Evolutionary conservation across 2,329 filamentous ascomycete genomes (phyloP).

Genomic region (Tetracladium maxilliforme): DNA sequence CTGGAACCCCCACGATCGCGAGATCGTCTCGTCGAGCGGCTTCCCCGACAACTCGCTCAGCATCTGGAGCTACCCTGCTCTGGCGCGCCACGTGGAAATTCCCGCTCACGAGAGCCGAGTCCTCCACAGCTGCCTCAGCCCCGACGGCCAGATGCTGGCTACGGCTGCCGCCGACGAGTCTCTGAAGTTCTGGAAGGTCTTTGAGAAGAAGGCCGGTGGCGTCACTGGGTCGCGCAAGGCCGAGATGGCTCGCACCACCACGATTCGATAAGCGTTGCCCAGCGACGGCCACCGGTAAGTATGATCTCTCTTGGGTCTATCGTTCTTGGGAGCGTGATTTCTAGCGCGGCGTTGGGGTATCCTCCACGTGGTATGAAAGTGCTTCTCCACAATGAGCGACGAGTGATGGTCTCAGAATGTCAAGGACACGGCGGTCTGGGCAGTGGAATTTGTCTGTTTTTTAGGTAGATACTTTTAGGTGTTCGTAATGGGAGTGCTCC

Average conservation of each 20-base stretch:
- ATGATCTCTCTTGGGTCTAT: too few species aligned
- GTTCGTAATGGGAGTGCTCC: too few species aligned
- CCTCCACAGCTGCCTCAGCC: constrained; percentile 90
- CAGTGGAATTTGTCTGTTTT: too few species aligned
- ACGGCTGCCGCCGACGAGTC: constrained; percentile 94
- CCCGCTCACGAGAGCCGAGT: constrained; percentile 95
- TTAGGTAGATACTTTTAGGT: too few species aligned
- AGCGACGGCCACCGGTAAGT: too few species aligned
- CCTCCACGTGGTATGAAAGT: too few species aligned
- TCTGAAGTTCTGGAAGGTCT: constrained; percentile 99
- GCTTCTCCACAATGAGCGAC: too few species aligned
- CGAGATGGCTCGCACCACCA: constrained; percentile 89
- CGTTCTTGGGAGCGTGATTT: too few species aligned
- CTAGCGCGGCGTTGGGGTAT: too few species aligned
- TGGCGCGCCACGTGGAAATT: constrained; percentile 96
- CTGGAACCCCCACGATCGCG: constrained; percentile 94
- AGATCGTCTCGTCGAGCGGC: constrained; percentile 93
- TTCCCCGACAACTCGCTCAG: constrained; percentile 99
- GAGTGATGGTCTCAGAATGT: too few species aligned
- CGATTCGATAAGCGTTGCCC: constrained; percentile 50
- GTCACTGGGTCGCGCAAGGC: constrained; percentile 61
- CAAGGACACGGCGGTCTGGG: too few species aligned
- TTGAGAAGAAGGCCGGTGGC: constrained; percentile 88
- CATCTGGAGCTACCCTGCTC: constrained; percentile 97
- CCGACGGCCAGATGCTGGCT: constrained; percentile 94